Evolutionary conservation across 257 asterid species (phyloP).

Genomic region (Gentiana macrophylla): DNA sequence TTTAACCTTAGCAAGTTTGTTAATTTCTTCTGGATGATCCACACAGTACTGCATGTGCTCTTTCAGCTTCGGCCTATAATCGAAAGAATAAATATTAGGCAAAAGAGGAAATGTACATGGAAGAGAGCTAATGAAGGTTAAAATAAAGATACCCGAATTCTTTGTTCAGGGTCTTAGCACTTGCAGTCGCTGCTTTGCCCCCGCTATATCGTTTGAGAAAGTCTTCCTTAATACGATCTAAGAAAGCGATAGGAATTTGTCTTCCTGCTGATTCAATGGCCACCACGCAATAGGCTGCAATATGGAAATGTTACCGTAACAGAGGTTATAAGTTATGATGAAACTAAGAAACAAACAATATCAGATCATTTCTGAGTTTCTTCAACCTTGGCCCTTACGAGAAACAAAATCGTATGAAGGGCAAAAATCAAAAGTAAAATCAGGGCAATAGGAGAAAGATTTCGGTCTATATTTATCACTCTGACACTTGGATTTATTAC

Average conservation of each 20-base stretch:
- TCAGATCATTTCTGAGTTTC: no score
- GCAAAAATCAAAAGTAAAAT: no score
- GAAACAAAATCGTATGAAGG: no score
- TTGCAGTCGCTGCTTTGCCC: constrained; percentile 36
- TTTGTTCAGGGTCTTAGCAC: constrained; percentile 34
- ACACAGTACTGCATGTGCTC: constrained; percentile 45
- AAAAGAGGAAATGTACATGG: background rate
- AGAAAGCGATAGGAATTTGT: constrained; percentile 33
- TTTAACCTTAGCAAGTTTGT: constrained; percentile 39
- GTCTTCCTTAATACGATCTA: constrained; percentile 43
- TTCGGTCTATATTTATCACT: no score
- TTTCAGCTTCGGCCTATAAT: constrained; percentile 36
- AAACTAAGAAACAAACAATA: no score
- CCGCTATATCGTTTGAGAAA: constrained; percentile 34
- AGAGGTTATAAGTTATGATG: no score
- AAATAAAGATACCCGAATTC: constrained; percentile 30
- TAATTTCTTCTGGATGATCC: constrained; percentile 44
- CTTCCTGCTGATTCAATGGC: constrained; percentile 47
- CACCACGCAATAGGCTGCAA: constrained; percentile 45
- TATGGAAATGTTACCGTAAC: no score
- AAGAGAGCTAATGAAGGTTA: background rate
- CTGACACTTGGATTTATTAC: no score
- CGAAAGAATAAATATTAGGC: background rate
- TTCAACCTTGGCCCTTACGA: no score
- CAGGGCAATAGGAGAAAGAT: no score